Evolutionary conservation across 495 filamentous ascomycete species (phyloP).

Genomic region (Neurospora intermedia): DNA sequence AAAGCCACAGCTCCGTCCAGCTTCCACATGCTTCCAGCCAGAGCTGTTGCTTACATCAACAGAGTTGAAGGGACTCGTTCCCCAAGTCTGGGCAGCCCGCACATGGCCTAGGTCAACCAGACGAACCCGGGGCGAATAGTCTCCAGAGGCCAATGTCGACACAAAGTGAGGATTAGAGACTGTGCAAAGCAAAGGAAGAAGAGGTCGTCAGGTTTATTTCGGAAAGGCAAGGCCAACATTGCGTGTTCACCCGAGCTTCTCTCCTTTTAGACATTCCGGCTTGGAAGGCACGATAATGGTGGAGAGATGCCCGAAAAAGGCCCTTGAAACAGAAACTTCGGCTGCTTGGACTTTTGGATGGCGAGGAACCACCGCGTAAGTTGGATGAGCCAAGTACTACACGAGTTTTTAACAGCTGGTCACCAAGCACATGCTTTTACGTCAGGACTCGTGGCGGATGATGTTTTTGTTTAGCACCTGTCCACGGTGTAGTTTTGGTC

Average conservation of each 20-base stretch:
- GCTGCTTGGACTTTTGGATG: no score
- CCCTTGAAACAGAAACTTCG: background rate
- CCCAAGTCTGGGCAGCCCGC: background rate
- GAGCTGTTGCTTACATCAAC: background rate
- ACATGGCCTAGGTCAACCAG: background rate
- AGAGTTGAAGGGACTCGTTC: background rate
- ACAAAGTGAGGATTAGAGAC: background rate
- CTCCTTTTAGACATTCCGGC: background rate
- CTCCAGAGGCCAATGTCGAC: background rate
- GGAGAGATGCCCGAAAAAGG: background rate
- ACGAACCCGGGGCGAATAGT: background rate
- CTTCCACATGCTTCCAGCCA: background rate
- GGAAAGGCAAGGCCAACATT: background rate
- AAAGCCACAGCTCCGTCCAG: background rate
- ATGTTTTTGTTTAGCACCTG: background rate
- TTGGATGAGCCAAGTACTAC: background rate
- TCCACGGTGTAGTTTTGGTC: background rate
- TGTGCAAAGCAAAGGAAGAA: background rate
- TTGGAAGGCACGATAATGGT: rapidly evolving
- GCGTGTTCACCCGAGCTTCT: background rate
- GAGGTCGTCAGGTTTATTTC: background rate
- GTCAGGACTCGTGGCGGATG: background rate
- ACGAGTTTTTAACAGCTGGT: background rate
- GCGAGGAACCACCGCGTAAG: background rate
- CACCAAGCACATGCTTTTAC: background rate